Evolutionary conservation across 1,284 basidiomycete species (phyloP), one percentile per base, ranked within the genome.

Genomic region (Tylopilus sp.): DNA sequence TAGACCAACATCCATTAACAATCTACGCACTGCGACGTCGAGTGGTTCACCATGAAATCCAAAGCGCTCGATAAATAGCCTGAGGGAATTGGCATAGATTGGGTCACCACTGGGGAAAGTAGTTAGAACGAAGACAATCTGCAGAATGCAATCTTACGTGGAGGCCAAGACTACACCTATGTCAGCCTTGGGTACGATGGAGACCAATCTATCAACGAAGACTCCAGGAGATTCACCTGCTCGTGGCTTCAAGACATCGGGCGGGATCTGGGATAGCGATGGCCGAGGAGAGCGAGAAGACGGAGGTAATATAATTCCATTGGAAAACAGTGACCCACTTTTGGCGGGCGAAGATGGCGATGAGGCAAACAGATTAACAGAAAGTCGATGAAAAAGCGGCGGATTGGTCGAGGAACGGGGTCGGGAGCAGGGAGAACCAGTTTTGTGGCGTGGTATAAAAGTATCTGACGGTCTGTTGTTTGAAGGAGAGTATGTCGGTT

Each of bases 1-100:
- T 43, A 99, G 77, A 45, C 88, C 84, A 42, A 96, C 82, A 59
- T 93, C 83, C 88, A 98, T 93, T 33, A 99, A 77, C 49, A 99
- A 69, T 61, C 85, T 86, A 30, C 96, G 87, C 41, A 99, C 71
- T 6, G 96, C 91, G 36, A 99, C 84, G 65, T 99, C 96, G 38
- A 99, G 77, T 11, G 96, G 88, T 59, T 91, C 85, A 43, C 81
- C 77, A 14, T 72, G 70, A 65, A 98, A 97, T 59, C 88, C 79
- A 67, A 98, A 98, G 37, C 79, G 78, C 40, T 73, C 73, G 61
- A 99, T 81, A 67, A 90, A 94, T 6, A 76, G 61, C 47, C 76
- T 74, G 47, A 99, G 76, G 1, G 92, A 88, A 43, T 79, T 73
- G 3, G 74, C 67, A 66, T 96, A 81, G 58, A 94, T 88, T 7